Evolutionary conservation across 495 filamentous ascomycete species (phyloP).

Genomic region (Xylaria cubensis): DNA sequence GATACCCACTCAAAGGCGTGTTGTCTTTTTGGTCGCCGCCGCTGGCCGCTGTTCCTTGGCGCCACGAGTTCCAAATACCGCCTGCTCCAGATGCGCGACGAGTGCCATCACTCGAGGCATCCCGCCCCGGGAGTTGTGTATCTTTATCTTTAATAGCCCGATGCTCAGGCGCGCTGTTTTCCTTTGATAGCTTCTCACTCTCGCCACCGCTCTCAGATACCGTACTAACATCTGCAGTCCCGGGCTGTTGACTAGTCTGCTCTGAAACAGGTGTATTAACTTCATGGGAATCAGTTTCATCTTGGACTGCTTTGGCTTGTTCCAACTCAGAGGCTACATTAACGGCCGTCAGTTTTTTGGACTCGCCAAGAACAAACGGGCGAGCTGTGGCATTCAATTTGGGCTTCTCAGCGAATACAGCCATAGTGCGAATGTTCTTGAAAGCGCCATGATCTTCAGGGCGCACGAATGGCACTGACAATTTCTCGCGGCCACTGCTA

Average conservation of each 20-base stretch:
- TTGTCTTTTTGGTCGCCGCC: conserved; percentile 55
- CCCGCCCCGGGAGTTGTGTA: conserved; percentile 33
- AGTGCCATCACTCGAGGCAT: conserved; percentile 37
- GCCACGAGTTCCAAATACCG: conserved; percentile 73
- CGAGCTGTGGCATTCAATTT: conserved; percentile 59
- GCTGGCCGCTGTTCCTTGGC: conserved; percentile 61
- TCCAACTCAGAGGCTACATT: conserved; percentile 30
- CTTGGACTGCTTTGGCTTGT: conserved; percentile 25
- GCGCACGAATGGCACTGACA: conserved; percentile 91
- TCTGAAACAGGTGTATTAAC: conserved; percentile 40
- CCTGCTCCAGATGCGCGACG: conserved; percentile 55
- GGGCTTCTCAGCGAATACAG: conserved; percentile 53
- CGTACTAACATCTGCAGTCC: conserved; percentile 38
- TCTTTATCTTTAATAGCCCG: conserved; percentile 39
- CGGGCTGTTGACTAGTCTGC: conserved; percentile 42
- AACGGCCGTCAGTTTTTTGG: conserved; percentile 33
- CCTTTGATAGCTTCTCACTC: conserved; percentile 42
- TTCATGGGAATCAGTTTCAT: conserved; percentile 32
- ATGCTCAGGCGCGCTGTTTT: conserved; percentile 31
- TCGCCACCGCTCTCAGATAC: conserved; percentile 51
- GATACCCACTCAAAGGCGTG: conserved; percentile 62
- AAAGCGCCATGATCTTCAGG: conserved; percentile 87
- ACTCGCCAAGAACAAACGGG: conserved; percentile 52
- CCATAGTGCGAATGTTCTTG: conserved; percentile 72
- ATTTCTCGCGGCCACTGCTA: conserved; percentile 83